A percentile compares a stretch with the other conserved stretches of the same genome.
phyloP scores from a whole-genome alignment of 352 stramenopile genomes.

The Phytophthora parvispora region DNA sequence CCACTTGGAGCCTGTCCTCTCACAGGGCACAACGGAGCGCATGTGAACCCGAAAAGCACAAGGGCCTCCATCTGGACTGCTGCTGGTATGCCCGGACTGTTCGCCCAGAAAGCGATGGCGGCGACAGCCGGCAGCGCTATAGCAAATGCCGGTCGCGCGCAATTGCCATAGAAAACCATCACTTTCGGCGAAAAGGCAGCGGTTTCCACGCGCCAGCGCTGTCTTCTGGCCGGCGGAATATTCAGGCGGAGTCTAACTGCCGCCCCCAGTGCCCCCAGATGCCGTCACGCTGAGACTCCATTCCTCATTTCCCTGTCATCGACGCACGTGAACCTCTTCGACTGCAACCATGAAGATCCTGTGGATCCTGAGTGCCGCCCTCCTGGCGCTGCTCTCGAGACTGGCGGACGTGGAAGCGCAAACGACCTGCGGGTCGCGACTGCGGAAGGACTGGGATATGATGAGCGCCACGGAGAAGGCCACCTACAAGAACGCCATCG shows the following conservation, averaged over 20 bases:
- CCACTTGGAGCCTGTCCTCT: conserved; percentile 19
- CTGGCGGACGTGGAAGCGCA: conserved; percentile 20
- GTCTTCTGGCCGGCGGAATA: conserved; percentile 23
- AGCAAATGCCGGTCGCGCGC: neutral
- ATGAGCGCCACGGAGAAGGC: conserved; percentile 52
- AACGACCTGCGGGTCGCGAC: conserved; percentile 42
- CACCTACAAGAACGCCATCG: conserved; percentile 59
- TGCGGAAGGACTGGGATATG: conserved; percentile 62
- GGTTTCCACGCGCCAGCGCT: conserved; percentile 24
- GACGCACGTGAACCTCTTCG: neutral
- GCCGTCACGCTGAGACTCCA: conserved; percentile 1
- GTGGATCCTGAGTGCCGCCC: conserved; percentile 22
- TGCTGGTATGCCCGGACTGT: conserved; percentile 4
- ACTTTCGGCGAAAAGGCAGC: conserved; percentile 27
- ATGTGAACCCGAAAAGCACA: neutral
- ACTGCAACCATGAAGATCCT: conserved; percentile 32
- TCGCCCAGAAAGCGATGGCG: conserved; percentile 10
- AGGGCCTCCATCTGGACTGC: conserved; percentile 9
- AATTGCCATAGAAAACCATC: conserved; percentile 16
- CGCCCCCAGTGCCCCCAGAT: neutral
- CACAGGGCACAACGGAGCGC: neutral
- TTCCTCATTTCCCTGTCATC: conserved; percentile 29
- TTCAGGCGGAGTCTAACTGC: conserved; percentile 25
- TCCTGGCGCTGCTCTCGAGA: conserved; percentile 20
- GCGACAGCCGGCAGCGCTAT: neutral